Conservation (phyloP, 257 asterid genomes). For the Solanum bulbocastanum region DNA sequence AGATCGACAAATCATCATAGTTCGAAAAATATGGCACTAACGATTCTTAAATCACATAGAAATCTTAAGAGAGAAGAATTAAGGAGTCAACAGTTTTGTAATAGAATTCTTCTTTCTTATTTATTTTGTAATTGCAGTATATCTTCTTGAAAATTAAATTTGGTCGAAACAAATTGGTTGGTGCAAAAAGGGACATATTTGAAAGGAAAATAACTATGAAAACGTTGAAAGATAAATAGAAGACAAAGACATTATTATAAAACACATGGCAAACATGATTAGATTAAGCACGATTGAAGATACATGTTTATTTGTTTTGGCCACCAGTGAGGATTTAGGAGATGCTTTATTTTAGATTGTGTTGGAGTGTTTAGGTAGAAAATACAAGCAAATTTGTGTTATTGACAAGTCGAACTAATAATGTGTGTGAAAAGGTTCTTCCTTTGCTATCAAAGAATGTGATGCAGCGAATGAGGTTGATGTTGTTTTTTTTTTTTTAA, state of each 20-base stretch:
- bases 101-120: too few species aligned
- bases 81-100: too few species aligned
- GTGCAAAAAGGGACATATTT: not conserved
- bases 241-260: not conserved
- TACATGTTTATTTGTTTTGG: not conserved
- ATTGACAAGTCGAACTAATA: not conserved
- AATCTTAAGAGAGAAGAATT: too few species aligned
- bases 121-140: too few species aligned
- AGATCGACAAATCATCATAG: too few species aligned
- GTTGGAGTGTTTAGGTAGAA: not conserved
- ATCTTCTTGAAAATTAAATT: too few species aligned
- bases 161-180: too few species aligned
- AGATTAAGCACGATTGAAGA: not conserved
- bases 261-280: not conserved
- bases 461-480: too few species aligned
- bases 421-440: not conserved
- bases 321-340: not conserved
- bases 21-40: too few species aligned
- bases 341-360: not conserved
- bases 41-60: too few species aligned
- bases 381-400: not conserved
- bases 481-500: too few species aligned
- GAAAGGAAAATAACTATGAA: not conserved
- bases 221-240: not conserved
- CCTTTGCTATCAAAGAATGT: too few species aligned